These are phyloP conservation scores for Parachlorella kessleri DNA, from an alignment of 139 green algal genomes.

Conservation along the genomic window DNA sequence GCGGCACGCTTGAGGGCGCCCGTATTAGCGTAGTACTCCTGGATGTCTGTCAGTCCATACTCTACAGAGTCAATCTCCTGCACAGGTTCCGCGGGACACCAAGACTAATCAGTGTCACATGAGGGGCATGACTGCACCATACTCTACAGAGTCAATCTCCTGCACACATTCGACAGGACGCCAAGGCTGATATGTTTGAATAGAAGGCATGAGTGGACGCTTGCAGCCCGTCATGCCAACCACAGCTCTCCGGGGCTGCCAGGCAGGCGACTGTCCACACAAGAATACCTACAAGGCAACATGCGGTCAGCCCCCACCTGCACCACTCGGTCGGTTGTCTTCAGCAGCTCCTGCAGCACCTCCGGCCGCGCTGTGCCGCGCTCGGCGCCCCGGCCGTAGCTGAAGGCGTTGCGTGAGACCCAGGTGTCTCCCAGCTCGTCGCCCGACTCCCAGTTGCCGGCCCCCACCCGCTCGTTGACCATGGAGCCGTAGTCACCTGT, in stretches of 20 bases:
- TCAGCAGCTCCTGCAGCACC: constrained; percentile 78
- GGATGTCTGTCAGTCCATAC: constrained; percentile 96
- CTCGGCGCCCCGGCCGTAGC: constrained; percentile 86
- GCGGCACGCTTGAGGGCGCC: constrained; percentile 88
- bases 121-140: no score
- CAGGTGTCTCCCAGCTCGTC: constrained; percentile 96
- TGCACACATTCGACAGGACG: constrained; percentile 4
- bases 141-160: constrained; percentile 97
- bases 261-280: no score
- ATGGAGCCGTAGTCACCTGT: constrained; percentile 95
- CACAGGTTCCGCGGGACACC: background rate
- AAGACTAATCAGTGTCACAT: no score
- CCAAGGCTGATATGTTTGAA: no score
- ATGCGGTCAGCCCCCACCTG: no score
- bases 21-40: constrained; percentile 72
- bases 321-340: constrained; percentile 85
- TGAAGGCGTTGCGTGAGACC: constrained; percentile 93
- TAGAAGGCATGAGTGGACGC: no score
- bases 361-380: constrained; percentile 75
- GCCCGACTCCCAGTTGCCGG: constrained; percentile 74
- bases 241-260: no score
- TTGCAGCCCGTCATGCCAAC: no score
- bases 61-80: constrained; percentile 95
- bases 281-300: no score
- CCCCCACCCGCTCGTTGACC: constrained; percentile 97